phyloP scores from a whole-genome alignment of 2,329 filamentous ascomycete genomes.

The Xylaria polymorpha region DNA sequence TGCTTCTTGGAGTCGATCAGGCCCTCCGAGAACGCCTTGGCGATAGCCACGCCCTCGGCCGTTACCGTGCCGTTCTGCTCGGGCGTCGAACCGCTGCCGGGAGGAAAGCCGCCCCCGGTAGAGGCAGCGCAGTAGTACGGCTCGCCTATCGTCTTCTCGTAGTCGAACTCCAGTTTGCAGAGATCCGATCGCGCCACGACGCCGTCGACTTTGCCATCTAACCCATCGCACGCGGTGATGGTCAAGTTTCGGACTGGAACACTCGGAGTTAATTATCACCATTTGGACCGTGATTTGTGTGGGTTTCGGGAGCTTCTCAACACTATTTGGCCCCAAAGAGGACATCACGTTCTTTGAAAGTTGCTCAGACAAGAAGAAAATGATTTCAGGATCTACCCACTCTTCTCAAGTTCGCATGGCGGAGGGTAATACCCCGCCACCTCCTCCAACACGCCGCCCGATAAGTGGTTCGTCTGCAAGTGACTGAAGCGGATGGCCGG shows the following conservation, averaged over 20 bases:
- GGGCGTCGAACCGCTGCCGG: conserved; percentile 38
- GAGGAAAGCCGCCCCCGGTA: conserved; percentile 39
- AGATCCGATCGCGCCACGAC: conserved; percentile 58
- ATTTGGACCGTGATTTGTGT: too few relatives aligned
- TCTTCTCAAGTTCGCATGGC: conserved; percentile 58
- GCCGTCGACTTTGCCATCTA: conserved; percentile 66
- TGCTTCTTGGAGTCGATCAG: conserved; percentile 52
- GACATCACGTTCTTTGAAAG: too few relatives aligned
- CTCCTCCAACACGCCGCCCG: conserved; percentile 54
- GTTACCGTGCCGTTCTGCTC: conserved; percentile 49
- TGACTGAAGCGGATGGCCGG: conserved; percentile 60
- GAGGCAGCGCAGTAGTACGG: conserved; percentile 57
- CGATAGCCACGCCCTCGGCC: conserved; percentile 47
- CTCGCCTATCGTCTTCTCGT: conserved; percentile 59
- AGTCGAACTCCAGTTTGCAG: conserved; percentile 54
- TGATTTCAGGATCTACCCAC: too few relatives aligned
- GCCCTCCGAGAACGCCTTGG: conserved; percentile 52
- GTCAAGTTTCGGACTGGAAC: conserved; percentile 60
- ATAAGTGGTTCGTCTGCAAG: conserved; percentile 59
- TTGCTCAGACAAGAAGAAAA: too few relatives aligned
- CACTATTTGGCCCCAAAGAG: too few relatives aligned
- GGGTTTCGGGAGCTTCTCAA: too few relatives aligned
- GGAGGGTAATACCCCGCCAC: conserved; percentile 56
- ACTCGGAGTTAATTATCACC: too few relatives aligned
- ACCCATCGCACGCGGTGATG: conserved; percentile 64